A percentile compares a stretch with the other conserved stretches of the same genome.
Conservation (phyloP, 1,284 basidiomycete species). For the Rhodotorula mucilaginosa region DNA sequence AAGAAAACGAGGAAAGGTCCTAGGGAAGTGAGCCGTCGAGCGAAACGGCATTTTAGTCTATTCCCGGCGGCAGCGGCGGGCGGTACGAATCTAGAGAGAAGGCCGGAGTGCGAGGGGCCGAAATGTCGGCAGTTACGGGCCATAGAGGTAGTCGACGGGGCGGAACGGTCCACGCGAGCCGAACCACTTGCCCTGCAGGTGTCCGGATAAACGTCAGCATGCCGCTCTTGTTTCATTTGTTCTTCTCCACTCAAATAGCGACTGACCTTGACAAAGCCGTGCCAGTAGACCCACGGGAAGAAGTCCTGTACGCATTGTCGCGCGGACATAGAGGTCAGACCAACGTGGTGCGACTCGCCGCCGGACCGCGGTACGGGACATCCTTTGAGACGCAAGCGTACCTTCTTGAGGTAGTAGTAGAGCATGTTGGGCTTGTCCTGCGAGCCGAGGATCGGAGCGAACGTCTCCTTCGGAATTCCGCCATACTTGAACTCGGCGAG, state of each 20-base stretch:
- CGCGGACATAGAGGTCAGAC: neutral
- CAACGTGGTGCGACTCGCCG: too few relatives aligned
- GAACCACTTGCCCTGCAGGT: constrained; percentile 37
- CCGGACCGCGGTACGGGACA: too few relatives aligned
- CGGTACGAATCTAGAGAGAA: neutral
- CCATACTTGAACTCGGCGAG: constrained; percentile 74
- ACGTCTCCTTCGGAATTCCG: constrained; percentile 72
- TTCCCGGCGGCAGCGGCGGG: neutral
- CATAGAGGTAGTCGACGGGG: constrained; percentile 26
- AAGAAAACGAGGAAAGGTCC: neutral
- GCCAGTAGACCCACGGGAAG: constrained; percentile 88
- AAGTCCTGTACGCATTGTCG: constrained; percentile 56
- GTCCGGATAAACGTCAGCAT: neutral
- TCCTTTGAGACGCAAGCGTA: constrained; percentile 44
- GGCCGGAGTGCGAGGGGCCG: too few relatives aligned
- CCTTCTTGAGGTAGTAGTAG: constrained; percentile 90
- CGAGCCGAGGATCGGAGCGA: constrained; percentile 61
- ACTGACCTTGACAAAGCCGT: constrained; percentile 73
- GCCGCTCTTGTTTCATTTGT: too few relatives aligned
- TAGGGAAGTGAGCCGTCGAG: neutral
- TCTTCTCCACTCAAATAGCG: too few relatives aligned
- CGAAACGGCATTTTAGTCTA: neutral
- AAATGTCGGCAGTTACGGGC: neutral
- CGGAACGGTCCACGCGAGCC: constrained; percentile 29
- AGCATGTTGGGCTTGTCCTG: constrained; percentile 61